Conservation (phyloP, 148 eudicot genomes). For the Limonium bicolor region DNA sequence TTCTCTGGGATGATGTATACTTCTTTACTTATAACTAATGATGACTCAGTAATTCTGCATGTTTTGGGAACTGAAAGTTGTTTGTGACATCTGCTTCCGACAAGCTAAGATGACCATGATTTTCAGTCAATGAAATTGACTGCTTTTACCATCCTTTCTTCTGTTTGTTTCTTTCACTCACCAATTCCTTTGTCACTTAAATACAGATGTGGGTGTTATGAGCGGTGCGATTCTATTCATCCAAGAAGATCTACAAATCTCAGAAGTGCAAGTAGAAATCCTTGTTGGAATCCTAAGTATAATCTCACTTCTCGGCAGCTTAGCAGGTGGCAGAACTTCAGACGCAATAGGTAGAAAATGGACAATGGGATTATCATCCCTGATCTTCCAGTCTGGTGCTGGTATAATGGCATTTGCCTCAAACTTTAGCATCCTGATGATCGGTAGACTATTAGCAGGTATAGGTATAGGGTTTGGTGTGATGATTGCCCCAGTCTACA, state of each 20-base stretch:
- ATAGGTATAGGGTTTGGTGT: conserved; percentile 27
- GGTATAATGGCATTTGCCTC: conserved; percentile 22
- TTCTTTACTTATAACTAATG: neutral
- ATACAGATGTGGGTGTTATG: conserved; percentile 29
- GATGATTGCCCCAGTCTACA: conserved; percentile 25
- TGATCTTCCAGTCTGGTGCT: conserved; percentile 22
- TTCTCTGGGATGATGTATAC: too few relatives aligned
- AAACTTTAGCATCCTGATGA: conserved; percentile 16
- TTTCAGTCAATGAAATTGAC: neutral
- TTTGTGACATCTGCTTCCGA: too few relatives aligned
- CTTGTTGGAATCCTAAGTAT: conserved; percentile 27
- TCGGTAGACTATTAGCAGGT: conserved; percentile 27
- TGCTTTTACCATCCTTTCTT: neutral
- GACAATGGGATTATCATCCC: conserved; percentile 27
- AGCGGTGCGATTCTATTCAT: conserved; percentile 36
- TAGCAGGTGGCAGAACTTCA: conserved; percentile 26
- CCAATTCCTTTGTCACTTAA: neutral
- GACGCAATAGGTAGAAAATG: conserved; percentile 39
- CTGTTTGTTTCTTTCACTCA: neutral
- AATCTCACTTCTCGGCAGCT: conserved; percentile 23
- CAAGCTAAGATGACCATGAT: too few relatives aligned
- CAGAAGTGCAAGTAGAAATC: conserved; percentile 25
- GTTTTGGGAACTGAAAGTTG: too few relatives aligned
- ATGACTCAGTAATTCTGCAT: neutral
- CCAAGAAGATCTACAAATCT: conserved; percentile 22